phyloP scores from a whole-genome alignment of 768 basidiomycete genomes.

The Lentinula sp. region DNA sequence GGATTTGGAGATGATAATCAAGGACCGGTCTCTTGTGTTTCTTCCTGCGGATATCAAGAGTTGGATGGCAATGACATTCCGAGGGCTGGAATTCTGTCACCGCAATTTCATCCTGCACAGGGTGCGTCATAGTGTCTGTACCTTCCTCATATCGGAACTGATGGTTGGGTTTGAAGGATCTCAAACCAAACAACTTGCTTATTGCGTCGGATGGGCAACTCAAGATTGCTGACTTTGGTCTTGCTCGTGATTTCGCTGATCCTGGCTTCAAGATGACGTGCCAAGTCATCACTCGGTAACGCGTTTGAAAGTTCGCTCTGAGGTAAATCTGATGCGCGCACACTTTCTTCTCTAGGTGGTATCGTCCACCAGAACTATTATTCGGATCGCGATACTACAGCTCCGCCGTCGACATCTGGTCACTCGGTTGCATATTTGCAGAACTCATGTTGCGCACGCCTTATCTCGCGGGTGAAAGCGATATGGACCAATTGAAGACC shows the following conservation, averaged over 20 bases:
- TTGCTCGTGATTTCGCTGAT: constrained; percentile 94
- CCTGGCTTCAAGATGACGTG: constrained; percentile 96
- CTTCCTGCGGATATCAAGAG: constrained; percentile 94
- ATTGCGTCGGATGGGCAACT: constrained; percentile 86
- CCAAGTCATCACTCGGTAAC: constrained; percentile 94
- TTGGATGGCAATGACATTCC: constrained; percentile 98
- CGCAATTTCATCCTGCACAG: constrained; percentile 91
- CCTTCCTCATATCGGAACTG: background rate
- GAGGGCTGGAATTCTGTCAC: constrained; percentile 98
- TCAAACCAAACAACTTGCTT: constrained; percentile 98
- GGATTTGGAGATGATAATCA: constrained; percentile 95
- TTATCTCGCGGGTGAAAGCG: constrained; percentile 91
- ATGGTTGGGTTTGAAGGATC: constrained; percentile 50
- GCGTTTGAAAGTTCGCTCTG: background rate
- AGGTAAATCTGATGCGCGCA: background rate
- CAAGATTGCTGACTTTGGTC: constrained; percentile 98
- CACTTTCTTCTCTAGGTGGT: constrained; percentile 55
- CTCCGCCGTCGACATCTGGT: constrained; percentile 93
- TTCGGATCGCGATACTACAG: constrained; percentile 90
- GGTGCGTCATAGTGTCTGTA: constrained; percentile 30
- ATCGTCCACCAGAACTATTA: constrained; percentile 92
- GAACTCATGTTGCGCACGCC: constrained; percentile 96
- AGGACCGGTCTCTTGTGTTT: constrained; percentile 88
- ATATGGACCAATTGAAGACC: constrained; percentile 95
- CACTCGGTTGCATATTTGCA: constrained; percentile 95